Base-by-base conservation (phyloP, 2,329 filamentous ascomycete species). In the Canariomyces notabilis region DNA sequence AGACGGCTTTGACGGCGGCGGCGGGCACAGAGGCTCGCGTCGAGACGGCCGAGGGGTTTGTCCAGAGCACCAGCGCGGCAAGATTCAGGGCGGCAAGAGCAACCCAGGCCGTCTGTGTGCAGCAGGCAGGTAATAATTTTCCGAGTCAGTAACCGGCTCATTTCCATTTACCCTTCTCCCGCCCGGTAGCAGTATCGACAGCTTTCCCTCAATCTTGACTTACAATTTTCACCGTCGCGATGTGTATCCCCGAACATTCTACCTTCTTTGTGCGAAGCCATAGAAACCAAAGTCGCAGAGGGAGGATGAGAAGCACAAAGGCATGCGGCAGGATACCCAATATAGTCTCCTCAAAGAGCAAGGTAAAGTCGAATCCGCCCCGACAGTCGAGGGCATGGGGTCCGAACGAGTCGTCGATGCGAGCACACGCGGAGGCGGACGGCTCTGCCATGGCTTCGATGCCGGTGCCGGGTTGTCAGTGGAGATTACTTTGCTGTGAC, bases 311-410 rank as follows among this genome's bases (percentile, higher is more conserved):
- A 9, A 57, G 45, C 4, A 57, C 9, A 5, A 59, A 23, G 3
- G 45, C 42, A n/a, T 48, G 29, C 2, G 58, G 54, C 7, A 57
- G 37, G 4, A 59, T 33, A 4, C 45, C 53, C 16, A 61, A 49
- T 16, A 61, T 56, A 1, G 53, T 52, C 38, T 62, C 60, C 47
- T 63, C 59, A 23, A 62, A 63, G 11, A 60, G 49, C 9, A 62
- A 53, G 3, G 60, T 62, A 42, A 63, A 62, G 52, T 63, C 61
- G 26, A 63, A 61, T 6, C 56, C 57, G 14, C 55, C 52, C 19
- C 54, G 55, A 51, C 59, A 61, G 4, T 38, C 37, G 40, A 50
- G 50, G 19, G 55, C 56, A 23, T 56, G 50, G 14, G 58, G 57
- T n/a, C 58, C 57, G 37, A 60, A 59, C 32, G 52, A 44, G 48